Evolutionary conservation across 106 monocot species (phyloP), one percentile per base, ranked within the genome.

Genomic region (Hemerocallis citrina): DNA sequence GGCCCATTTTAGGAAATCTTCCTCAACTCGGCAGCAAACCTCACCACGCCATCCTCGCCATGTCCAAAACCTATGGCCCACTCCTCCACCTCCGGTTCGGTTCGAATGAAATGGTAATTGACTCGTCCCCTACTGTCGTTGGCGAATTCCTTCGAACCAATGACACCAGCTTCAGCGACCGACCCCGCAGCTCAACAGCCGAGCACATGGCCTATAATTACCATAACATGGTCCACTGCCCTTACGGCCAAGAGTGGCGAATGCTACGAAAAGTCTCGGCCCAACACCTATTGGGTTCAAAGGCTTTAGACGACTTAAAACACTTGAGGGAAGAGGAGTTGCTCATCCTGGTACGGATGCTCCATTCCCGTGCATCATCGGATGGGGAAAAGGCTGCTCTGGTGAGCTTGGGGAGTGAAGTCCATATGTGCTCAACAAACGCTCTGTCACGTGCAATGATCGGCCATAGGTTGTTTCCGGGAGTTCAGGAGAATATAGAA

Each of bases 241-340:
- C 82, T 7, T 73, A 79, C 34, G 87, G 87, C 16, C 61, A 55
- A 7, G 40, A 73, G 20, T 85, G 85, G 82, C 63, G 79, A 10
- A 54, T 65, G 44, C 58, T 73, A 27, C 45, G 87, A 27, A 82
- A 76, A 70, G 52, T 88, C 32, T 74, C 69, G 39, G 30, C 41
- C 0, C 23, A 62, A 20, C 75, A 88, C 59, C 73, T 88, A 27
- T 73, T 88, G 59, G 73, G 70, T 17, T 9, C 39, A 19, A 75
- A 75, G 57, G 69, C 70, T 5, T 32, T 88, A 0, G 73, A 75
- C 27, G 64, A 35, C 15, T 47, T 82, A 49, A 57, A 51, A 1
- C 69, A 49, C 9, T 61, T 69, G 13, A 32, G 77, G 43, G 48
- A 73, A 47, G 21, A 64, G 29, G 73, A 79, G 48, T 40, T 46